Base-by-base conservation (phyloP, 176 grass and related monocot genomes). In the Dactylis glomerata region DNA sequence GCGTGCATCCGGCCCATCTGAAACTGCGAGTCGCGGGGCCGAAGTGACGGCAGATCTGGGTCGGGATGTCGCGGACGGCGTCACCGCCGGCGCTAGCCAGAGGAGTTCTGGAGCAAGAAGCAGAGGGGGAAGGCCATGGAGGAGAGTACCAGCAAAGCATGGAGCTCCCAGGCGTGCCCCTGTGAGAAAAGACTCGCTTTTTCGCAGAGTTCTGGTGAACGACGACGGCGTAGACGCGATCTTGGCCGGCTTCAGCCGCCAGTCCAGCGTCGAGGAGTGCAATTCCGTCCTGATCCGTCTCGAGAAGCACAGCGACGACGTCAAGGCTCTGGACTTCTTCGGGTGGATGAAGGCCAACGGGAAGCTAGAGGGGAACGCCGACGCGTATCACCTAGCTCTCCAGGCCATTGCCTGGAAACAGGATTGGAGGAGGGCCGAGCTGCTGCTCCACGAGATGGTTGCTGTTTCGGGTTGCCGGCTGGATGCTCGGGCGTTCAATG, bases 391-490 rank as follows among this genome's bases (percentile, higher is more conserved):
- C 38, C 80, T 94, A 75, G 96, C 87, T 55, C 91, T 95, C 11
- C 86, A 94, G 83, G 89, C 89, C 17, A 82, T 92, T 47, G 91
- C 93, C 28, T 93, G 96, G 91, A 95, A 90, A 77, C 87, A 98
- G 91, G 85, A 98, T 37, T 95, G 93, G 93, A 74, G 78, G 67
- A 92, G 12, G 73, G 93, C 96, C 42, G 87, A 89, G 36, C 23
- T 78, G 55, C 81, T 95, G 71, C 85, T 98, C 68, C 30, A 82
- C 72, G 96, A 95, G 89, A 93, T 95, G 89, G 80, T 87, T 80
- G 52, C 80, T 13, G 69, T 90, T 75, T 93, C 89, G 0, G 74
- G 24, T 38, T 98, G 93, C 26, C 20, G 78, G 66, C 62, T 93
- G 41, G 87, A 93, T 85, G 81, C 90, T 84, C 88, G 66, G 73